phyloP scores from a whole-genome alignment of 495 filamentous ascomycete species.

The Tricharina praecox region DNA sequence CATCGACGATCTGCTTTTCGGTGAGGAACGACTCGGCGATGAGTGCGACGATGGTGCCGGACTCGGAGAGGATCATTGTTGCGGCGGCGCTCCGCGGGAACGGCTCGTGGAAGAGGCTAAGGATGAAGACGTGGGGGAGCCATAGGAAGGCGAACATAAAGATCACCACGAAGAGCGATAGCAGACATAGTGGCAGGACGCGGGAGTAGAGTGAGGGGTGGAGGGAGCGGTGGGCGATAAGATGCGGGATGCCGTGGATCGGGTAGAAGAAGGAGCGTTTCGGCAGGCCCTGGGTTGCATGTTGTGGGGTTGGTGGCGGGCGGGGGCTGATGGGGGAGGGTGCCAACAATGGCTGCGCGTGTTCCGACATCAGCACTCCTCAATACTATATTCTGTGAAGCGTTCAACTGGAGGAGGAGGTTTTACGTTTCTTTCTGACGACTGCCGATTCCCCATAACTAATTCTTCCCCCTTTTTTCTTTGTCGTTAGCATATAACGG shows the following conservation, averaged over 20 bases:
- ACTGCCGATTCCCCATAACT: neutral
- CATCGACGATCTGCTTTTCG: constrained; percentile 66
- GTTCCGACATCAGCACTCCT: constrained; percentile 5
- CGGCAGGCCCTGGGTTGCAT: neutral
- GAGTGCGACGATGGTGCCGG: constrained; percentile 57
- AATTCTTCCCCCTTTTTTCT: neutral
- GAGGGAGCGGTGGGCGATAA: constrained; percentile 45
- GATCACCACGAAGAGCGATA: constrained; percentile 53
- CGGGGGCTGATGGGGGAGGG: neutral
- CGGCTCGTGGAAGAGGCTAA: constrained; percentile 74
- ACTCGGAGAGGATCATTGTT: constrained; percentile 65
- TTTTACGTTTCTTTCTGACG: too few relatives aligned
- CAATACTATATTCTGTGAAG: too few relatives aligned
- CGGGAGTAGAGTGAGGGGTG: constrained; percentile 54
- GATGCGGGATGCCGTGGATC: constrained; percentile 59
- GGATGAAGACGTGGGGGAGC: constrained; percentile 64
- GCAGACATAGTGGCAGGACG: constrained; percentile 47
- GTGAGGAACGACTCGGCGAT: constrained; percentile 60
- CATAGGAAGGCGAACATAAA: constrained; percentile 82
- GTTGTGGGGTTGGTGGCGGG: neutral
- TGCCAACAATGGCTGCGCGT: neutral
- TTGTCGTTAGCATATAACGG: neutral
- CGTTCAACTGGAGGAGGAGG: too few relatives aligned
- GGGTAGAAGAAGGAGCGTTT: constrained; percentile 18
- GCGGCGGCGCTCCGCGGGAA: constrained; percentile 61